Conservation (phyloP, 331 rosid species). For the Stylosanthes scabra region DNA sequence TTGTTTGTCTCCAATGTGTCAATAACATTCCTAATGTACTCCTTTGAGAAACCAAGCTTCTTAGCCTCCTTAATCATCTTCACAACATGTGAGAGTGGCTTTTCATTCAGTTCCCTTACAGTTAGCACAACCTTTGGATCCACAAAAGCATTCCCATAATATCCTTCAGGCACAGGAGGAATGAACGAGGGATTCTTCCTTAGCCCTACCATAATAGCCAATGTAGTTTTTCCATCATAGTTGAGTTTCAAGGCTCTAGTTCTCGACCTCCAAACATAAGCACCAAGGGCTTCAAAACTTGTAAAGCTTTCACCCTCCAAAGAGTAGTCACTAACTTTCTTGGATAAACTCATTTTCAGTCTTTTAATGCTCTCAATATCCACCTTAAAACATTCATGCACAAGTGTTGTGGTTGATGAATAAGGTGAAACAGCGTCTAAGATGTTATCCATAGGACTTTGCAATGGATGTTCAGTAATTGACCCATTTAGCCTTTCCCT, state of each 20-base stretch:
- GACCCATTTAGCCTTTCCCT: slow-evolving; percentile 32
- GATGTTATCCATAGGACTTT: not conserved
- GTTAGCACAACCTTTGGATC: slow-evolving; percentile 11
- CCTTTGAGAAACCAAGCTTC: not conserved
- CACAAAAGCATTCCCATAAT: slow-evolving; percentile 48
- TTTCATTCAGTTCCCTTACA: slow-evolving; percentile 43
- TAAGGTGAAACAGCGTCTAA: slow-evolving; percentile 34
- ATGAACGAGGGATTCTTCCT: slow-evolving; percentile 21
- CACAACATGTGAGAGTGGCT: slow-evolving; percentile 33
- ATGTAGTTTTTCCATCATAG: slow-evolving; percentile 26
- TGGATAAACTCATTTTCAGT: slow-evolving; percentile 28
- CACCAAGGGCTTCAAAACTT: slow-evolving; percentile 39
- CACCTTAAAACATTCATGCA: slow-evolving; percentile 30
- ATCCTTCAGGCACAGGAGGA: slow-evolving; percentile 51
- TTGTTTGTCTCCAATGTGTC: slow-evolving; percentile 15
- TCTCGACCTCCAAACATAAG: slow-evolving; percentile 47
- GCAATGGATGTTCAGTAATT: slow-evolving; percentile 2
- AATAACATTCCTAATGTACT: slow-evolving; percentile 20
- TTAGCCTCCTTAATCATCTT: slow-evolving; percentile 41
- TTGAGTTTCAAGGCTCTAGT: slow-evolving; percentile 39
- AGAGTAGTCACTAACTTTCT: not conserved
- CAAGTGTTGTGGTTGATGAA: slow-evolving; percentile 19
- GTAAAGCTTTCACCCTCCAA: slow-evolving; percentile 17
- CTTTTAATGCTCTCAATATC: slow-evolving; percentile 29
- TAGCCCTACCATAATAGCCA: slow-evolving; percentile 29